A percentile compares a stretch with the other conserved stretches of the same genome.
Evolutionary conservation across 2,329 filamentous ascomycete species (phyloP).

Genomic region (Xylariaceae sp.): DNA sequence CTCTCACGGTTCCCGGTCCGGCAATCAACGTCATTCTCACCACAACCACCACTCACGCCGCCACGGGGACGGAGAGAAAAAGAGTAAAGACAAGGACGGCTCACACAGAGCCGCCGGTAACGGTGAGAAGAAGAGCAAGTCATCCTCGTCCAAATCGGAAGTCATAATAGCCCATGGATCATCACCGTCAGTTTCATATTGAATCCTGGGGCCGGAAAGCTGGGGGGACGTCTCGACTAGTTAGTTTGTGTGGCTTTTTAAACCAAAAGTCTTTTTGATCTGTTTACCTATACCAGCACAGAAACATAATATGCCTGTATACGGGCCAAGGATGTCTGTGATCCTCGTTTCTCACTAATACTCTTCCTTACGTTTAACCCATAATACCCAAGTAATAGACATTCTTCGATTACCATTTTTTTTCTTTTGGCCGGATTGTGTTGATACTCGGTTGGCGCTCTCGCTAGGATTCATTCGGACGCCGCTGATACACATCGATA

Average conservation of each 20-base stretch:
- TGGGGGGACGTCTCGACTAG: background rate
- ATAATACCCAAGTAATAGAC: background rate
- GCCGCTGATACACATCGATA: background rate
- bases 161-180: slow-evolving; percentile 29
- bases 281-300: background rate
- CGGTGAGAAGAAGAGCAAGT: slow-evolving; percentile 23
- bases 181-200: slow-evolving; percentile 22
- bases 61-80: slow-evolving; percentile 20
- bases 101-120: slow-evolving; percentile 12
- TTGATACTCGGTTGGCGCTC: background rate
- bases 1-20: slow-evolving; percentile 9
- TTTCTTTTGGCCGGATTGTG: background rate
- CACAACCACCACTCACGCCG: slow-evolving; percentile 11
- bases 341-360: background rate
- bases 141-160: slow-evolving; percentile 21
- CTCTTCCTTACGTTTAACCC: background rate
- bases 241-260: background rate
- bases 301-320: background rate
- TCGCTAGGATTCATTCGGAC: background rate
- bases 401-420: background rate
- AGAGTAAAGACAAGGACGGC: slow-evolving; percentile 24
- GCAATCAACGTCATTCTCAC: slow-evolving; percentile 13
- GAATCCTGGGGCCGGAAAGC: background rate
- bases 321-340: background rate
- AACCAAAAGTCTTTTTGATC: background rate